phyloP scores from a whole-genome alignment of 2,329 filamentous ascomycete genomes.

The Scedosporium apiospermum region DNA sequence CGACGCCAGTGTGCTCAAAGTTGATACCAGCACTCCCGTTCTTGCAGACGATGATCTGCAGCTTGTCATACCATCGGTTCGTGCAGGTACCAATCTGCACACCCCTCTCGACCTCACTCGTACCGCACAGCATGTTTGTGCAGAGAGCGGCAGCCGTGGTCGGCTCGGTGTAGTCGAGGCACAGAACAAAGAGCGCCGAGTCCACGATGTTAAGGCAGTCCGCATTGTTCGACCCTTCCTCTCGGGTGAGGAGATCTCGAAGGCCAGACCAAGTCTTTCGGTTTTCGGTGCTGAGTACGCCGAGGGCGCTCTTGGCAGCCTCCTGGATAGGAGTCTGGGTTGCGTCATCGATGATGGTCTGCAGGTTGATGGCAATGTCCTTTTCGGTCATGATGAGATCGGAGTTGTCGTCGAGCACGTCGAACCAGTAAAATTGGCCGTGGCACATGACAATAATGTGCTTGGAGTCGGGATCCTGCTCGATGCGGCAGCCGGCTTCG shows the following conservation, averaged over 20 bases:
- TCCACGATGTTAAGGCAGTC: slow-evolving; percentile 95
- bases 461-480: slow-evolving; percentile 85
- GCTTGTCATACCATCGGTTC: slow-evolving; percentile 97
- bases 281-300: slow-evolving; percentile 92
- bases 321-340: slow-evolving; percentile 83
- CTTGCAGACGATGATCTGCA: slow-evolving; percentile 98
- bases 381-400: slow-evolving; percentile 97
- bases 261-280: slow-evolving; percentile 92
- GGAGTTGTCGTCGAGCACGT: slow-evolving; percentile 87
- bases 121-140: slow-evolving; percentile 97
- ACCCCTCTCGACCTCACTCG: slow-evolving; percentile 80
- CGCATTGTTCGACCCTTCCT: slow-evolving; percentile 85
- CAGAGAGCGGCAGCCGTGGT: slow-evolving; percentile 74
- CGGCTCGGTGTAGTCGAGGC: slow-evolving; percentile 86
- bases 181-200: slow-evolving; percentile 84
- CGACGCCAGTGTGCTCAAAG: slow-evolving; percentile 96
- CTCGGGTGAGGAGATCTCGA: slow-evolving; percentile 75
- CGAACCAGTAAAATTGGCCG: slow-evolving; percentile 98
- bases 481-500: slow-evolving; percentile 89
- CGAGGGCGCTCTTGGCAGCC: slow-evolving; percentile 87
- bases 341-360: slow-evolving; percentile 87
- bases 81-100: slow-evolving; percentile 97
- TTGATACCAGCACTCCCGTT: slow-evolving; percentile 98
- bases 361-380: slow-evolving; percentile 82
- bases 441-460: slow-evolving; percentile 90